phyloP scores from a whole-genome alignment of 805 yeast species.

The Ascoidea rubescens region DNA sequence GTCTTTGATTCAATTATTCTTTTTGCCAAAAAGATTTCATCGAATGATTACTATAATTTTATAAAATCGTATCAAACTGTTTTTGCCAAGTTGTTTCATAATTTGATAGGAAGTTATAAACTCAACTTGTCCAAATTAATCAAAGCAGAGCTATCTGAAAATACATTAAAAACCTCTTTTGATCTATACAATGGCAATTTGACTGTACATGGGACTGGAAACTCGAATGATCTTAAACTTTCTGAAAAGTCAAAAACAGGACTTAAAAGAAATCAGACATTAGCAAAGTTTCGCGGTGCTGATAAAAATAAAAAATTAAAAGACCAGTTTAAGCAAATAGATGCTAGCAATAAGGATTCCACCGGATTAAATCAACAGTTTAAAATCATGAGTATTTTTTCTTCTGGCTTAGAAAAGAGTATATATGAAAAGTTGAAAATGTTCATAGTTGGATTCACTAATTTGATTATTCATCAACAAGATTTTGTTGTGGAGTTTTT shows the following conservation, averaged over 20 bases:
- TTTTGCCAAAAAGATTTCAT: conserved; percentile 46
- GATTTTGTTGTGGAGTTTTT: conserved; percentile 31
- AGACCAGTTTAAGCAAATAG: conserved; percentile 5
- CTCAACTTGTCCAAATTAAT: too few species aligned
- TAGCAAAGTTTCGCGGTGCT: conserved; percentile 9
- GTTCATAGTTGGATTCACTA: conserved; percentile 12
- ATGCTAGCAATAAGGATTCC: background rate
- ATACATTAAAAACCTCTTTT: background rate
- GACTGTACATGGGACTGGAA: background rate
- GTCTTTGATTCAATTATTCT: conserved; percentile 35
- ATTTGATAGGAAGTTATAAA: conserved; percentile 11
- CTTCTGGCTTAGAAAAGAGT: background rate
- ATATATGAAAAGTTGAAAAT: conserved; percentile 6
- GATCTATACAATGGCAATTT: background rate
- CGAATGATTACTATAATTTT: conserved; percentile 28
- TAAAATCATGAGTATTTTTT: too few species aligned
- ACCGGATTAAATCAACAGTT: background rate
- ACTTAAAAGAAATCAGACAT: background rate
- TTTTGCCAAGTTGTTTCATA: conserved; percentile 16
- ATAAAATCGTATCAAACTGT: conserved; percentile 23
- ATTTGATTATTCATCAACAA: conserved; percentile 28
- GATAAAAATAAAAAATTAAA: conserved; percentile 10
- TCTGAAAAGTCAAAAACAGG: background rate
- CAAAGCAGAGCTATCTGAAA: background rate
- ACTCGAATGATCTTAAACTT: background rate